A percentile compares a stretch with the other conserved stretches of the same genome.
These are phyloP conservation scores for Monosporozyma solicola DNA, from an alignment of 805 yeast genomes.

Conservation along the genomic window DNA sequence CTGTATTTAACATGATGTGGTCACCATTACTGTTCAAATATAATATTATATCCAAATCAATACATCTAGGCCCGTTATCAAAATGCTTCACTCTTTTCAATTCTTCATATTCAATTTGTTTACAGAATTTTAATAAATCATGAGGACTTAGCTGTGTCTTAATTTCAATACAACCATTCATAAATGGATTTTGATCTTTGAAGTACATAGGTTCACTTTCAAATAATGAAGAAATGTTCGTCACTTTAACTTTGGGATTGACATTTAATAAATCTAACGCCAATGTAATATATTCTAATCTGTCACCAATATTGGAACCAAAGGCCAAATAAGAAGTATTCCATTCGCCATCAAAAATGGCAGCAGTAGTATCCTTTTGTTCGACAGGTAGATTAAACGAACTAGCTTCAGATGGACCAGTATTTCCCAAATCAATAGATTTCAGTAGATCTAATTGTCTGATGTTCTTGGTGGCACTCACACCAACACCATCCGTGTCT, in stretches of 20 bases:
- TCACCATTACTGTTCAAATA: slow-evolving; percentile 35
- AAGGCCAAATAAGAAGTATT: slow-evolving; percentile 64
- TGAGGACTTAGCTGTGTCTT: slow-evolving; percentile 56
- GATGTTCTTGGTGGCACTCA: slow-evolving; percentile 47
- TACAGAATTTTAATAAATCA: slow-evolving; percentile 51
- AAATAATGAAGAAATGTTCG: slow-evolving; percentile 67
- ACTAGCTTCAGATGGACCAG: slow-evolving; percentile 1
- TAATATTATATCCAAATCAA: slow-evolving; percentile 80
- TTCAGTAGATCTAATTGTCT: slow-evolving; percentile 28
- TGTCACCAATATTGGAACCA: slow-evolving; percentile 82
- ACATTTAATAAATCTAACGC: slow-evolving; percentile 40
- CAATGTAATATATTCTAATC: slow-evolving; percentile 46
- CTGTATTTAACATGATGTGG: slow-evolving; percentile 41
- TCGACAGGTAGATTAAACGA: slow-evolving; percentile 32
- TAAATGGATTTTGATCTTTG: slow-evolving; percentile 67
- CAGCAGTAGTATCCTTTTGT: neutral
- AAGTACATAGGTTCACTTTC: slow-evolving; percentile 91
- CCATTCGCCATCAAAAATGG: slow-evolving; percentile 4
- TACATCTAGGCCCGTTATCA: slow-evolving; percentile 87
- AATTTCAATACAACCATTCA: slow-evolving; percentile 72
- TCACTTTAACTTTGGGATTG: slow-evolving; percentile 37
- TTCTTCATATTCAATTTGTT: slow-evolving; percentile 67
- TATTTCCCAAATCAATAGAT: neutral
- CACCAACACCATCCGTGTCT: slow-evolving; percentile 85
- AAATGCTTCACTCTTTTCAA: slow-evolving; percentile 64